Percentiles rank a stretch among this genome's conserved stretches.
These are phyloP conservation scores for Xerocomellus chrysenteron DNA, from an alignment of 768 basidiomycete genomes.

Conservation along the genomic window DNA sequence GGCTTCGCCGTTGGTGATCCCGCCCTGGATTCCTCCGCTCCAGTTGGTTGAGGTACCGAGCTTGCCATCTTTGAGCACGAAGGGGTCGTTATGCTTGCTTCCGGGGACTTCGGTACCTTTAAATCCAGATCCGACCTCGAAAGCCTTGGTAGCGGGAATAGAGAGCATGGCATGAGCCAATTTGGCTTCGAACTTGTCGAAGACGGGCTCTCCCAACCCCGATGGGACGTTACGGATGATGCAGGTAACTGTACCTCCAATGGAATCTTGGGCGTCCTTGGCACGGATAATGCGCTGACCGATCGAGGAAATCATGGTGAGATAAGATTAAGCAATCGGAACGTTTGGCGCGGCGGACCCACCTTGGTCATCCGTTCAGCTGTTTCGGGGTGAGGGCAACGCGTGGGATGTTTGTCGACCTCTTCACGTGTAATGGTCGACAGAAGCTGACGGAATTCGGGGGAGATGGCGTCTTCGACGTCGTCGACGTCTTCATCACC, in stretches of 20 bases:
- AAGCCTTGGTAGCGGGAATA: conserved; percentile 97
- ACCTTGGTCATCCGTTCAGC: conserved; percentile 91
- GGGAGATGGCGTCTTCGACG: conserved; percentile 70
- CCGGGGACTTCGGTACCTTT: conserved; percentile 92
- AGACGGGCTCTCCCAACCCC: conserved; percentile 95
- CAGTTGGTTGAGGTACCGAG: conserved; percentile 89
- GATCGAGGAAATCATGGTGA: conserved; percentile 7
- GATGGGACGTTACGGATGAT: conserved; percentile 88
- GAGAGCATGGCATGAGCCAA: conserved; percentile 98
- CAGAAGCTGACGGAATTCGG: conserved; percentile 81
- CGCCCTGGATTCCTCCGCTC: conserved; percentile 97
- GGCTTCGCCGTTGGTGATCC: conserved; percentile 95
- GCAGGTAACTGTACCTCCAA: conserved; percentile 97
- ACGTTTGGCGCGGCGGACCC: not conserved
- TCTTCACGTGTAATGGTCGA: conserved; percentile 78
- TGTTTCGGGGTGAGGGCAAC: conserved; percentile 90
- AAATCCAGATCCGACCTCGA: conserved; percentile 98
- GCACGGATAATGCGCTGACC: conserved; percentile 87
- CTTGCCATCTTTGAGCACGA: conserved; percentile 65
- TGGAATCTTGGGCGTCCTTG: conserved; percentile 88
- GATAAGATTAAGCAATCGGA: conserved; percentile 36
- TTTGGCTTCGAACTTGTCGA: conserved; percentile 97
- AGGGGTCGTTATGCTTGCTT: conserved; percentile 90
- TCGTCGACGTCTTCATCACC: conserved; percentile 60
- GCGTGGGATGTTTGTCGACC: conserved; percentile 82